These are phyloP conservation scores for Mortierella sp. DNA, from an alignment of 371 early-diverging fungal species.

Conservation along the genomic window DNA sequence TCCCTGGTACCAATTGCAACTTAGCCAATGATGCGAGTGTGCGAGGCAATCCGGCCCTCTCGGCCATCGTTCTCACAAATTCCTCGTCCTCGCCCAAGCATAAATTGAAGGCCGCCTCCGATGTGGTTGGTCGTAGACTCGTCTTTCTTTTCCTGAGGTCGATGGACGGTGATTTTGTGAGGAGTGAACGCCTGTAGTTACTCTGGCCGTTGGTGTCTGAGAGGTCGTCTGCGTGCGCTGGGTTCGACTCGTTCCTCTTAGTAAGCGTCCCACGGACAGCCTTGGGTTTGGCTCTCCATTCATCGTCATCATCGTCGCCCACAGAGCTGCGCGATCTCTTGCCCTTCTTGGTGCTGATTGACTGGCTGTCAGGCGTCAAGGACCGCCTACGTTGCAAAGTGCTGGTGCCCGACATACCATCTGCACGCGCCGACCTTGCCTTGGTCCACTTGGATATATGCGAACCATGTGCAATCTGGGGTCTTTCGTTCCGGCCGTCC, in stretches of 20 bases:
- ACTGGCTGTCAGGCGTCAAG: neutral
- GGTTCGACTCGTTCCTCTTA: neutral
- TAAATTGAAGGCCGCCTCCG: neutral
- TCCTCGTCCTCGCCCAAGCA: neutral
- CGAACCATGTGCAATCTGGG: neutral
- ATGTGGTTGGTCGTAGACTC: neutral
- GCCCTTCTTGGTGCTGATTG: neutral
- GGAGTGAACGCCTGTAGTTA: neutral
- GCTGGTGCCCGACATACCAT: too few species aligned
- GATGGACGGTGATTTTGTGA: neutral
- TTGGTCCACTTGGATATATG: constrained; percentile 2
- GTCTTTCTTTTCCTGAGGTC: neutral
- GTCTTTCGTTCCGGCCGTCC: neutral
- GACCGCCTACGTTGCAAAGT: neutral
- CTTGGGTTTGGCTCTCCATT: constrained; percentile 2
- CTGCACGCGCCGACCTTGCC: neutral
- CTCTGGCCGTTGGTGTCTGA: neutral
- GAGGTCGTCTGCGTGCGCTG: neutral
- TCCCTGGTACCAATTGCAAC: neutral
- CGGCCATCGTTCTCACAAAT: neutral
- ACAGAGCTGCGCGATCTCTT: neutral
- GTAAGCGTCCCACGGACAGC: neutral
- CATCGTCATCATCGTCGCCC: neutral
- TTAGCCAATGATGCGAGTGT: constrained; percentile 7
- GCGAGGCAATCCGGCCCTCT: neutral